These are phyloP conservation scores for Halteria grandinella DNA, from an alignment of 73 alveolate species.

Conservation along the genomic window DNA sequence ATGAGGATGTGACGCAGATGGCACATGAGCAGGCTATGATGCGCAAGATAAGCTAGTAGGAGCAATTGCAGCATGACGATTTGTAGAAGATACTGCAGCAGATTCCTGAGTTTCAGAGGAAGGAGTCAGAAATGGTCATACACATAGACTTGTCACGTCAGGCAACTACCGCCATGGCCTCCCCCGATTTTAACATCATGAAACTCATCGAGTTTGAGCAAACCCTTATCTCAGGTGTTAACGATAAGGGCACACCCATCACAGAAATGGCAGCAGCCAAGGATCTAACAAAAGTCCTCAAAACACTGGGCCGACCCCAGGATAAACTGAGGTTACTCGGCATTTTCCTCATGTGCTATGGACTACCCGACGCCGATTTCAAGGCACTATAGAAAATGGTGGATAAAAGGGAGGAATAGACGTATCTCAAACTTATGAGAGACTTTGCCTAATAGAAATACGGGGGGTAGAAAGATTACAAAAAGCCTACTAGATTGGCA, in stretches of 20 bases:
- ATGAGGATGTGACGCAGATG: conserved; percentile 58
- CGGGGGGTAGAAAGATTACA: background rate
- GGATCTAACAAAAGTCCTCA: conserved; percentile 16
- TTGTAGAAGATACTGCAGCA: conserved; percentile 31
- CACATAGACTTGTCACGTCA: conserved; percentile 38
- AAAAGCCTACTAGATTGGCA: conserved; percentile 13
- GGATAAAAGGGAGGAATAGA: background rate
- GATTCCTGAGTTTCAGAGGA: conserved; percentile 57
- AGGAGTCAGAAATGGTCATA: conserved; percentile 19
- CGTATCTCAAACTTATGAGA: conserved; percentile 7
- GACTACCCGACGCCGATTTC: conserved; percentile 43
- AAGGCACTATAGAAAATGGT: conserved; percentile 4
- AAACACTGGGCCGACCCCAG: conserved; percentile 17
- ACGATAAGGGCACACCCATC: conserved; percentile 16
- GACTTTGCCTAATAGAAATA: background rate
- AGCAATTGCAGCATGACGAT: conserved; percentile 48
- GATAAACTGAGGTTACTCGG: conserved; percentile 37
- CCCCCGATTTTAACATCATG: conserved; percentile 10
- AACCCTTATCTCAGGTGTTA: conserved; percentile 42
- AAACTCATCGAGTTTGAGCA: conserved; percentile 42
- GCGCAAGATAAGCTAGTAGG: conserved; percentile 22
- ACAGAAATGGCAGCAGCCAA: background rate
- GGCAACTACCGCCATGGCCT: conserved; percentile 18
- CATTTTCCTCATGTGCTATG: conserved; percentile 34
- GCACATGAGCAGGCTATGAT: conserved; percentile 30